Evolutionary conservation across 305 asterid species (phyloP).

Genomic region (Rubia balearica): DNA sequence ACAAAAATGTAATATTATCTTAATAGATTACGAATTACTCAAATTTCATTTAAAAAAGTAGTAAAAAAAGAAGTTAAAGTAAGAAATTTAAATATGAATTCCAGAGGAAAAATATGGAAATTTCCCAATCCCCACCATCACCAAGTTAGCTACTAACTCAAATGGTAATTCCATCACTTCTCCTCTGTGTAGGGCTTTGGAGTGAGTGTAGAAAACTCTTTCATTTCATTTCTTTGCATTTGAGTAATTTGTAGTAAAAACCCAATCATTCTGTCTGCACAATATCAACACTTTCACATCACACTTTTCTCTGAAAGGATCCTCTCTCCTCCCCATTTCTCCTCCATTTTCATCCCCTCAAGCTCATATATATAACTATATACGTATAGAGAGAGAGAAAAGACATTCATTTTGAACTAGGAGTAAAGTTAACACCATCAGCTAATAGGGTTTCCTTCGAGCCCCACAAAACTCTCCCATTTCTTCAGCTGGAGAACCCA

Average conservation of each 20-base stretch:
- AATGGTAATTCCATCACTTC: not conserved
- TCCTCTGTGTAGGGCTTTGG: slow-evolving; percentile 4
- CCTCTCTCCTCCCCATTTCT: not conserved
- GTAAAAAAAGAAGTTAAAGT: no score
- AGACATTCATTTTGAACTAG: slow-evolving; percentile 22
- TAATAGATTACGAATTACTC: no score
- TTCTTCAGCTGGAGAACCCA: not conserved
- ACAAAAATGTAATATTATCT: no score
- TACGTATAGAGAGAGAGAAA: not conserved
- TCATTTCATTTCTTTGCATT: not conserved
- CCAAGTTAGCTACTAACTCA: not conserved
- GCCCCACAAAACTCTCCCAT: slow-evolving; percentile 15
- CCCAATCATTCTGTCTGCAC: slow-evolving; percentile 23
- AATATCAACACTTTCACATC: slow-evolving; percentile 4
- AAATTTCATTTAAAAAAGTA: no score
- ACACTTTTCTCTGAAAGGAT: not conserved
- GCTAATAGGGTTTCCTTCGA: slow-evolving; percentile 24
- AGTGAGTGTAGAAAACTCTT: slow-evolving; percentile 7
- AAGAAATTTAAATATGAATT: no score
- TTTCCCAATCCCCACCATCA: not conserved
- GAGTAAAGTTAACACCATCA: slow-evolving; percentile 29
- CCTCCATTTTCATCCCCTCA: slow-evolving; percentile 8
- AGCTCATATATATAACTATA: not conserved
- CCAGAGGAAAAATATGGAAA: no score
- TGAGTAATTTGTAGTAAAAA: slow-evolving; percentile 8